These are phyloP conservation scores for Stellera chamaejasme DNA, from an alignment of 345 rosid genomes.

Conservation along the genomic window DNA sequence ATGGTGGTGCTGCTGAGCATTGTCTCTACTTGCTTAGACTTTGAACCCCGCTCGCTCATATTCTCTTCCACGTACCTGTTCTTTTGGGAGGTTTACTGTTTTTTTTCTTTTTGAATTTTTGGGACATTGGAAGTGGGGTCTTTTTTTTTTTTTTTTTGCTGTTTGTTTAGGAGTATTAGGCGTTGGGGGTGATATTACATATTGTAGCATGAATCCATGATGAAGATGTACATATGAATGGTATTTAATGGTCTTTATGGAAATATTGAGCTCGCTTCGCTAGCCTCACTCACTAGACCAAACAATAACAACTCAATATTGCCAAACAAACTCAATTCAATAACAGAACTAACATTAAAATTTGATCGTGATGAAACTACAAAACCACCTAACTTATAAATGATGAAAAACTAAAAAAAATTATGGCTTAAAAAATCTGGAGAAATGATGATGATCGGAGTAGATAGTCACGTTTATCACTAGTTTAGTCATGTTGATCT, in stretches of 20 bases:
- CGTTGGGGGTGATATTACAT: constrained; percentile 35
- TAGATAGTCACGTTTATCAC: no score
- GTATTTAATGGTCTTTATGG: constrained; percentile 16
- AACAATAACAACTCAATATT: no score
- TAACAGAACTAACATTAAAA: no score
- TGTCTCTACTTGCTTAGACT: constrained; percentile 91
- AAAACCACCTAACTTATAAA: no score
- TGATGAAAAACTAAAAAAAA: no score
- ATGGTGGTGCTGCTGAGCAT: constrained; percentile 90
- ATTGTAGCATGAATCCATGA: constrained; percentile 21
- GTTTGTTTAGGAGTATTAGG: constrained; percentile 18
- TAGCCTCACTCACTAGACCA: no score
- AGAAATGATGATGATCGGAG: no score
- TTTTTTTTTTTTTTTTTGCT: constrained; percentile 19
- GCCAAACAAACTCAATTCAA: no score
- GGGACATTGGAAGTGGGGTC: constrained; percentile 25
- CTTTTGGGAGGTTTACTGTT: constrained; percentile 8
- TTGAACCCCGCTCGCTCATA: constrained; percentile 15
- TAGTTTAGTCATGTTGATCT: no score
- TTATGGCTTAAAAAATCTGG: no score
- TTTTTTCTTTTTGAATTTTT: neutral
- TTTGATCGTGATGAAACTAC: no score
- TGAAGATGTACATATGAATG: constrained; percentile 39
- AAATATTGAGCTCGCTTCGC: constrained; percentile 20
- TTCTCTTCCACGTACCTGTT: neutral